A percentile compares a stretch with the other conserved stretches of the same genome.
Evolutionary conservation across 441 rosid species (phyloP).

Genomic region (Populus tomentosa): DNA sequence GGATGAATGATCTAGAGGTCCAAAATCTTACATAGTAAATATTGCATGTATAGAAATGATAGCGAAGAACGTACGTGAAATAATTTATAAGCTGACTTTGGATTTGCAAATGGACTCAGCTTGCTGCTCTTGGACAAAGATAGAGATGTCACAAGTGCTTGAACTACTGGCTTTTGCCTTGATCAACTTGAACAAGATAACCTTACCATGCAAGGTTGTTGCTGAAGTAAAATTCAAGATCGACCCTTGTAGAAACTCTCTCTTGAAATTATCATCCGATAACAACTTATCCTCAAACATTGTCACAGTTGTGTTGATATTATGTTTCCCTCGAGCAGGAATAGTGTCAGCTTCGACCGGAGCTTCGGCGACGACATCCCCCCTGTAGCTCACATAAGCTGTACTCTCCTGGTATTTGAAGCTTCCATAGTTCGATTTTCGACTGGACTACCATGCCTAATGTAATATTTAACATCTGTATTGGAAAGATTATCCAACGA

Average conservation of each 20-base stretch:
- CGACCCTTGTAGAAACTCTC: constrained; percentile 12
- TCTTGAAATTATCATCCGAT: not conserved
- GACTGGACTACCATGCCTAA: constrained; percentile 23
- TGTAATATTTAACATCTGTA: constrained; percentile 19
- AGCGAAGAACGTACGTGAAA: no score
- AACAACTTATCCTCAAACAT: constrained; percentile 28
- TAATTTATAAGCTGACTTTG: constrained; percentile 9
- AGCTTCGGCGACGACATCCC: constrained; percentile 22
- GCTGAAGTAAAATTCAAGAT: constrained; percentile 28
- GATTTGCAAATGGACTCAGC: constrained; percentile 25
- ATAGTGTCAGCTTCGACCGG: constrained; percentile 21
- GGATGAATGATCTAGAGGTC: not conserved
- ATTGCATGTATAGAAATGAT: not conserved
- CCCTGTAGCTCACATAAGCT: constrained; percentile 26
- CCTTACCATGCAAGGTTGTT: constrained; percentile 31
- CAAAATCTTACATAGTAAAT: not conserved
- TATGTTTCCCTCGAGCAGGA: constrained; percentile 31
- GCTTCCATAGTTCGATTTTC: constrained; percentile 39
- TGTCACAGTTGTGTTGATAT: constrained; percentile 17
- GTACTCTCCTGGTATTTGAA: constrained; percentile 27
- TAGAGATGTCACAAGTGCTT: constrained; percentile 25
- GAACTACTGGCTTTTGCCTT: constrained; percentile 29
- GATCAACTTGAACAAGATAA: constrained; percentile 22
- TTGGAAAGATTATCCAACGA: not conserved
- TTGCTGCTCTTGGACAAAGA: constrained; percentile 1